phyloP scores from a whole-genome alignment of 129 eudicot species.

The Artemisia tridentata region DNA sequence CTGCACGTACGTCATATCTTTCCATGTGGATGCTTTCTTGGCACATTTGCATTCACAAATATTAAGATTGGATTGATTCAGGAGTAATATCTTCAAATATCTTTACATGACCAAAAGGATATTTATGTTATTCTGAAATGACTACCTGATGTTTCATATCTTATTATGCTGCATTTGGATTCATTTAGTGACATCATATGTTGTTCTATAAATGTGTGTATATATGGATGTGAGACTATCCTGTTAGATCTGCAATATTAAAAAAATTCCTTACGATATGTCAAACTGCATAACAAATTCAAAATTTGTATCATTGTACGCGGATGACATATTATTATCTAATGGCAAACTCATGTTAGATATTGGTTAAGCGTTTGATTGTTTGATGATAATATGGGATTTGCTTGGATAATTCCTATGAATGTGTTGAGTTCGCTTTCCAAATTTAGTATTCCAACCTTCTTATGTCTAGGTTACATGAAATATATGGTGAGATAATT shows the following conservation, averaged over 20 bases:
- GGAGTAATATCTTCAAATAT: background rate
- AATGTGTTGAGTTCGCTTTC: too few species aligned
- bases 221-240: background rate
- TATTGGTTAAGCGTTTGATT: too few species aligned
- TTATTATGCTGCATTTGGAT: background rate
- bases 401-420: too few species aligned
- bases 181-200: background rate
- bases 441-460: too few species aligned
- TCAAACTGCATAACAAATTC: background rate
- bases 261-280: background rate
- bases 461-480: too few species aligned
- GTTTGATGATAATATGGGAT: too few species aligned
- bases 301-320: too few species aligned
- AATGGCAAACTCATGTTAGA: too few species aligned
- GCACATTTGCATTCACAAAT: slow-evolving; percentile 27
- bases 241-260: background rate
- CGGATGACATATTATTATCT: too few species aligned
- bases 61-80: background rate
- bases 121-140: slow-evolving; percentile 25
- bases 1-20: slow-evolving; percentile 20
- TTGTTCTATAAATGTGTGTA: background rate
- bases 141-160: slow-evolving; percentile 17
- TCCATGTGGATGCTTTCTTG: slow-evolving; percentile 38
- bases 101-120: slow-evolving; percentile 14
- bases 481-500: too few species aligned